Evolutionary conservation across 176 grass and related monocot species (phyloP), one percentile per base, ranked within the genome.

Genomic region (Ensete glaucum): DNA sequence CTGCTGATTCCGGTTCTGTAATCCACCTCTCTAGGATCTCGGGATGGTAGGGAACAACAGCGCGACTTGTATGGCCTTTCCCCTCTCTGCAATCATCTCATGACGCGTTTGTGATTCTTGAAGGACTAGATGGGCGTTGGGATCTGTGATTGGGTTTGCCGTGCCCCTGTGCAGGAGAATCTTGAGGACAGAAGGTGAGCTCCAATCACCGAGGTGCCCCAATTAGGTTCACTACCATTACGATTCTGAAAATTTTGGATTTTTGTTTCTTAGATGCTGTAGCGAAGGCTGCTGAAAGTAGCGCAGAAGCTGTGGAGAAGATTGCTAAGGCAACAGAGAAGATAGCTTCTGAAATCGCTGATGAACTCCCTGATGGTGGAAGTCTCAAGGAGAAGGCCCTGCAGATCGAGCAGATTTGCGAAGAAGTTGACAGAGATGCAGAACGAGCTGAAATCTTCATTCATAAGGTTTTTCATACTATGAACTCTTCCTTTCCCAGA

Each of bases 291-390:
- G 79, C 87, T 52, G 77, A 84, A 54, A 82, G 75, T 70, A 54
- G 62, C 49, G 53, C 73, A 69, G 62, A 88, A 64, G 87, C 76
- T 12, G 77, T 96, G 52, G 89, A 86, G 66, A 85, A 89, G 79
- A 12, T 88, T 73, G 87, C 93, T 17, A 73, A 90, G 82, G 83
- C 72, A 13, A 79, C 85, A 3, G 83, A 92, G 69, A 89, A 96
- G 54, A 49, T 92, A 50, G 81, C 89, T 67, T 60, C 76, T 5
- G 72, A 90, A 34, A 24, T 92, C 21, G 83, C 87, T 1, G 69
- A 77, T 4, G 49, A 72, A 50, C 87, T 92, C 82, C 89, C 93
- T 6, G 15, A 79, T 21, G 67, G 80, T 80, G 68, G 73, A 16
- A 83, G 64, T 50, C 54, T 96, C 23, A 75, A 90, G 76, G 73